phyloP scores from a whole-genome alignment of 768 basidiomycete genomes.

The Lanmaoa pseudosensibilis region DNA sequence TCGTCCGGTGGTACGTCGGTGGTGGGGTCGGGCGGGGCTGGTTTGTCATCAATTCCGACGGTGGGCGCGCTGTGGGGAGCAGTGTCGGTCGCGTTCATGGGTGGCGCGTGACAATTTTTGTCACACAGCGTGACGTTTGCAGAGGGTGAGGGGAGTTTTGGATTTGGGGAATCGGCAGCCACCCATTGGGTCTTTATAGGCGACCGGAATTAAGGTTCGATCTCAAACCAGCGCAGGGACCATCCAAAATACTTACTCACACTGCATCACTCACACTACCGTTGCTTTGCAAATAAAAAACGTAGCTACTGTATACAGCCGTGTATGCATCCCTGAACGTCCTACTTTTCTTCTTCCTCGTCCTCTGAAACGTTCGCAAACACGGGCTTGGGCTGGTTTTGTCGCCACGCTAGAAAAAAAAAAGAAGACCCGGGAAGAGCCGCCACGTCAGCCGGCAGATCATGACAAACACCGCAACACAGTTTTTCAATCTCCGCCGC shows the following conservation, averaged over 20 bases:
- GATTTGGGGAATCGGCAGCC: constrained; percentile 66
- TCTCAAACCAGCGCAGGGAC: constrained; percentile 72
- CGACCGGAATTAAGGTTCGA: constrained; percentile 80
- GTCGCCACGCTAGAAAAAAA: constrained; percentile 77
- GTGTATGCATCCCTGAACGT: constrained; percentile 27
- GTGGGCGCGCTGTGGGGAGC: constrained; percentile 31
- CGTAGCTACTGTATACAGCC: constrained; percentile 5
- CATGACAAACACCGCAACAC: constrained; percentile 35
- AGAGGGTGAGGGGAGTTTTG: constrained; percentile 51
- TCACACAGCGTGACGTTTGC: constrained; percentile 60
- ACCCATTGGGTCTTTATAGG: constrained; percentile 83
- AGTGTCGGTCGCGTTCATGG: constrained; percentile 56
- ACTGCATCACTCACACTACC: constrained; percentile 26
- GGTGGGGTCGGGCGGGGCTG: constrained; percentile 16
- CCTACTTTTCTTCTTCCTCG: constrained; percentile 58
- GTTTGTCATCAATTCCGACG: constrained; percentile 33
- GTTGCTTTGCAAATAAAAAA: constrained; percentile 8
- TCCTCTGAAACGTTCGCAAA: constrained; percentile 64
- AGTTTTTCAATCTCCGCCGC: constrained; percentile 31
- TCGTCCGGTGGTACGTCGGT: constrained; percentile 22
- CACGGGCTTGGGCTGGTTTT: constrained; percentile 84
- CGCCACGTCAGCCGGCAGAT: constrained; percentile 59
- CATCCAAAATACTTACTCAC: constrained; percentile 45
- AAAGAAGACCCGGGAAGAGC: constrained; percentile 33
- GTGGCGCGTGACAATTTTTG: constrained; percentile 62